Conservation (phyloP, 805 yeast genomes). For the Hanseniaspora jakobsenii region DNA sequence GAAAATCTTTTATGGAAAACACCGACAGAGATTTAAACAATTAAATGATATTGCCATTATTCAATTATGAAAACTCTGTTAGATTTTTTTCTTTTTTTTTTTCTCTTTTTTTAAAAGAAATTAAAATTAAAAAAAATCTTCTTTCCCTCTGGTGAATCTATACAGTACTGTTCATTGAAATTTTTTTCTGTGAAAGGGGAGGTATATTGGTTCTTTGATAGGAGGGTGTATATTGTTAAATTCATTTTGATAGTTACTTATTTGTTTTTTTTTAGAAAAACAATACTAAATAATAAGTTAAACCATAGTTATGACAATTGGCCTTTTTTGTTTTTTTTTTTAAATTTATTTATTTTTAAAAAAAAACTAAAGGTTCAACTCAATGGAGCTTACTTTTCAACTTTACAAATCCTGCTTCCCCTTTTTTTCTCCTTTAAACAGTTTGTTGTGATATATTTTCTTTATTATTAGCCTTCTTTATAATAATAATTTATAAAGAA, state of each 20-base stretch:
- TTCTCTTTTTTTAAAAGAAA: too few relatives aligned
- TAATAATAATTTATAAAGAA: too few relatives aligned
- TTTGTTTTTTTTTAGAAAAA: too few relatives aligned
- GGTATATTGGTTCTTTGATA: neutral
- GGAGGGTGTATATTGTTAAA: conserved; percentile 15
- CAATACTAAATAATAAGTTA: conserved; percentile 31
- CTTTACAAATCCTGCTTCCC: conserved; percentile 36
- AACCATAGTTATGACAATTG: conserved; percentile 71
- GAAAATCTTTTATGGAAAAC: conserved; percentile 47
- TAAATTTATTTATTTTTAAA: too few relatives aligned
- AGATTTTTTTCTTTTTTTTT: neutral
- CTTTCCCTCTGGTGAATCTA: conserved; percentile 13
- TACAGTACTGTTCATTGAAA: conserved; percentile 14
- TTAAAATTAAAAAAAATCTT: conserved; percentile 2
- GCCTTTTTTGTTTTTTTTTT: too few relatives aligned
- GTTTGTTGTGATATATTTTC: conserved; percentile 6
- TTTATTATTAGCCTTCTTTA: too few relatives aligned
- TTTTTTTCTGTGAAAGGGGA: neutral
- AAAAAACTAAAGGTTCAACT: conserved; percentile 44
- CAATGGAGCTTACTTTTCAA: conserved; percentile 80
- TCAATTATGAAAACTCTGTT: conserved; percentile 15
- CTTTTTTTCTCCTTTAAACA: conserved; percentile 20
- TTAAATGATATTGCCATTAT: conserved; percentile 16
- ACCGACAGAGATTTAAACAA: conserved; percentile 34
- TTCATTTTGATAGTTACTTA: conserved; percentile 14